Evolutionary conservation across 148 eudicot genomes (phyloP), one percentile per base, ranked within the genome.

Genomic region (Rhododendron simsii): DNA sequence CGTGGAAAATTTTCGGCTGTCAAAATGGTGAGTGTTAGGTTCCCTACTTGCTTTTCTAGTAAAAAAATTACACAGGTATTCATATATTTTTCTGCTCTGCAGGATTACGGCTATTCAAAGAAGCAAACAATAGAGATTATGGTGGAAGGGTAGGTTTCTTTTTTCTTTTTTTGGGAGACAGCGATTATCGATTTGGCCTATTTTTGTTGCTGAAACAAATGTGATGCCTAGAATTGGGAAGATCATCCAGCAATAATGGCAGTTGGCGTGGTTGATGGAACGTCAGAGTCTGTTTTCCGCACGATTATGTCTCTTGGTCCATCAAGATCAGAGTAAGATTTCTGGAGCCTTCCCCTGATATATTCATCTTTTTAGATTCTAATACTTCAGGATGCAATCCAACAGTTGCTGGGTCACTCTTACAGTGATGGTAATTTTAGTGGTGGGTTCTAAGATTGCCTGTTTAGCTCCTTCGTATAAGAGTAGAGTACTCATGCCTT

Each of bases 71-170:
- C 14, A 28, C 28, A 30, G 7, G 26, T 30, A 67, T n/a, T 83
- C 23, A 57, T 59, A 28, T 71, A 33, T 81, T 83, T 20, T 39
- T 33, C 84, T 33, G 44, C 41, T 81, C 33, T 85, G 87, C 87
- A 94, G 98, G 98, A 53, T 80, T 94, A 83, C 92, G 98, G 79
- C 86, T 94, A 80, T 94, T 94, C 86, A 93, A 90, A 87, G 98
- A 94, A 90, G 91, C 94, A 71, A 91, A 89, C 44, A 89, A 89
- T 67, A 90, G 84, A 47, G 85, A 89, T 84, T 83, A 80, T 26
- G 65, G 88, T 51, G 88, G 88, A 39, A 90, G 55, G 89, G 92
- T 90, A 73, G 16, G 85, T 86, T 84, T 59, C 23, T 30, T 28
- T 86, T 55, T 57, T 59, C 18, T 14, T 13, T 71, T 30, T 71